A percentile compares a stretch with the other conserved stretches of the same genome.
These are phyloP conservation scores for Fusarium mundagurra DNA, from an alignment of 2,329 filamentous ascomycete species.

Conservation along the genomic window DNA sequence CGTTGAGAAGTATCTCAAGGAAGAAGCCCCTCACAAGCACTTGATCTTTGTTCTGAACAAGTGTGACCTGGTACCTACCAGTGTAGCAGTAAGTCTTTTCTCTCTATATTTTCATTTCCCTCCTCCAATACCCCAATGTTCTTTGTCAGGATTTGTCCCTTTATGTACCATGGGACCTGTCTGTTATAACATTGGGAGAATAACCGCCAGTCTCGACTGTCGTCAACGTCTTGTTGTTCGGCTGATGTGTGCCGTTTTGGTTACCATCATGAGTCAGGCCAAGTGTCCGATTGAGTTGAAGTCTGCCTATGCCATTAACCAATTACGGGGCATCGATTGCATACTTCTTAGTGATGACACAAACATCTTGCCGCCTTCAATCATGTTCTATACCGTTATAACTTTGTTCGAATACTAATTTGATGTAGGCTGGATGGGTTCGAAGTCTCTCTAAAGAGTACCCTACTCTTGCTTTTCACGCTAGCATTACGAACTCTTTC, in stretches of 20 bases:
- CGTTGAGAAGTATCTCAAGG: constrained; percentile 86
- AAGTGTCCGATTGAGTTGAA: constrained; percentile 98
- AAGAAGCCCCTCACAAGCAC: constrained; percentile 97
- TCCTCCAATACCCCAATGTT: constrained; percentile 66
- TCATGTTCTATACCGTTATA: constrained; percentile 22
- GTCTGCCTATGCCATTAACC: constrained; percentile 70
- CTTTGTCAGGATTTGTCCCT: constrained; percentile 85
- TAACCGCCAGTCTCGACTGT: constrained; percentile 63
- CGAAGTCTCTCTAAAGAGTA: constrained; percentile 87
- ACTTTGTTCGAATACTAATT: constrained; percentile 36
- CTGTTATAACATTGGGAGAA: constrained; percentile 99
- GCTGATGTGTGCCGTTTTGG: constrained; percentile 91
- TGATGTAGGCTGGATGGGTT: constrained; percentile 86
- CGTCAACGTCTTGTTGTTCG: constrained; percentile 53
- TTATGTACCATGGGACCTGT: constrained; percentile 79
- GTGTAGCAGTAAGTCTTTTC: constrained; percentile 84
- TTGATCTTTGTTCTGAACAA: constrained; percentile 63
- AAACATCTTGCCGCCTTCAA: constrained; percentile 63
- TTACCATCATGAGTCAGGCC: constrained; percentile 76
- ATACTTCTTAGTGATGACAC: constrained; percentile 99
- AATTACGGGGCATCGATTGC: constrained; percentile 66
- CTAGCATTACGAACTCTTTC: constrained; percentile 94
- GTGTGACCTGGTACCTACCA: constrained; percentile 86
- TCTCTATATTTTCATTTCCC: constrained; percentile 47
- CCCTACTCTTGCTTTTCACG: constrained; percentile 94